Base-by-base conservation (phyloP, 2,329 filamentous ascomycete genomes). In the Fusarium humuli region DNA sequence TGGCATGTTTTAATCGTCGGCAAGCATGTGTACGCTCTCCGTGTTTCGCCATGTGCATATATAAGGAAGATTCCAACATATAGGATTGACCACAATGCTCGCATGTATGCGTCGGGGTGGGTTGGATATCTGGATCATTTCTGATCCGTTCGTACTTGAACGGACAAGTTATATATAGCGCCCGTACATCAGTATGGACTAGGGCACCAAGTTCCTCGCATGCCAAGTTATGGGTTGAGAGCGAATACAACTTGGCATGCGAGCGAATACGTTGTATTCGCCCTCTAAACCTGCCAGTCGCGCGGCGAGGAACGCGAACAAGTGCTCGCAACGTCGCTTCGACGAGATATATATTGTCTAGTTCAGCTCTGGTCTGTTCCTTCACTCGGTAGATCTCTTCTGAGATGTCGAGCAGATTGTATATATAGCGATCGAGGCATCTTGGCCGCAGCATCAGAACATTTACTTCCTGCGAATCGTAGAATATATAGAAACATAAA, bases 151-250 rank as follows among this genome's bases (percentile, higher is more conserved):
- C n/a, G 9, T n/a, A 11, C 34, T 37, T 37, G 34, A n/a, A 37
- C 18, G 34, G 34, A 12, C 34, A n/a, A n/a, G 34, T 37, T 12
- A 37, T 37, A 37, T 37, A 37, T 37, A 37, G 18, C 10, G 34
- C 2, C 34, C 18, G 0, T 7, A 12, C 34, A 37, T 18, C 10
- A 6, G 34, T 10, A 37, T n/a, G 18, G 34, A n/a, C 18, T n/a
- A 37, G 34, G 4, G 34, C 18, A 3, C 9, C 34, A 37, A 1
- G 18, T 18, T 37, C 34, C 3, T 37, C 6, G 9, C 18, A n/a
- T 5, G 3, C 18, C 34, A n/a, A 9, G 18, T 3, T n/a, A 37
- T 0, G 10, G 18, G 5, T 37, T 37, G 0, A 37, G 2, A 0
- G 16, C 34, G 6, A n/a, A n/a, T 0, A n/a, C 4, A 3, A n/a